phyloP scores from a whole-genome alignment of 225 moss, liverwort and hornwort species.

The Physcomitrellopsis africana region DNA sequence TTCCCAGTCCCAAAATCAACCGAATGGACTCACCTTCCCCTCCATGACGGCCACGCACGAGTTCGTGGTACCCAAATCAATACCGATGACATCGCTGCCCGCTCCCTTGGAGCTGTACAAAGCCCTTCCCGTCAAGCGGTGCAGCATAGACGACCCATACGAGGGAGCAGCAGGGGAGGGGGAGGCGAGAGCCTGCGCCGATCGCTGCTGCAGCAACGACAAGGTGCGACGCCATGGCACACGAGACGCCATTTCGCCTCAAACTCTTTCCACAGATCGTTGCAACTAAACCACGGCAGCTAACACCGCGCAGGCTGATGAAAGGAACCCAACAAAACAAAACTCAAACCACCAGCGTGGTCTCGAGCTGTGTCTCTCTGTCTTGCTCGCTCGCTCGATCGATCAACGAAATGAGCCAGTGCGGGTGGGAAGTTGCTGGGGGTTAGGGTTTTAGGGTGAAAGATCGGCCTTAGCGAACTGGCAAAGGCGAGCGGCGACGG shows the following conservation, averaged over 20 bases:
- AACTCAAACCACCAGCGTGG: too few species aligned
- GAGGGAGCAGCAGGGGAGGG: not conserved
- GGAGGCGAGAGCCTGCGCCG: slow-evolving; percentile 15
- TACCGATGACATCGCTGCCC: slow-evolving; percentile 63
- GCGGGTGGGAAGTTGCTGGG: too few species aligned
- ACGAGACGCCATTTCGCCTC: slow-evolving; percentile 34
- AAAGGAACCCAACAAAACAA: too few species aligned
- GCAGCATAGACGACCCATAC: slow-evolving; percentile 42
- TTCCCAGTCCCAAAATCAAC: too few species aligned
- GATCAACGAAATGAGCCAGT: too few species aligned
- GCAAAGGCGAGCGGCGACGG: too few species aligned
- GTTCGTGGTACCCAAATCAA: slow-evolving; percentile 68
- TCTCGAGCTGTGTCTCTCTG: too few species aligned
- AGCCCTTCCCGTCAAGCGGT: slow-evolving; percentile 40
- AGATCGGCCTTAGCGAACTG: too few species aligned
- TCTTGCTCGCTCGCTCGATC: too few species aligned
- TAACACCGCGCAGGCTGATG: not conserved
- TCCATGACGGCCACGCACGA: slow-evolving; percentile 66
- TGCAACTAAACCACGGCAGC: not conserved
- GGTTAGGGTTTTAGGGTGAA: too few species aligned
- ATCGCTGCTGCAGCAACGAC: slow-evolving; percentile 44
- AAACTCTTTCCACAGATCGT: not conserved
- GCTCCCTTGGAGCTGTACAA: slow-evolving; percentile 57
- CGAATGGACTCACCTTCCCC: slow-evolving; percentile 39
- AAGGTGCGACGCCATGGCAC: slow-evolving; percentile 53